Conservation (phyloP, 441 rosid genomes). For the Croton laevigatus region DNA sequence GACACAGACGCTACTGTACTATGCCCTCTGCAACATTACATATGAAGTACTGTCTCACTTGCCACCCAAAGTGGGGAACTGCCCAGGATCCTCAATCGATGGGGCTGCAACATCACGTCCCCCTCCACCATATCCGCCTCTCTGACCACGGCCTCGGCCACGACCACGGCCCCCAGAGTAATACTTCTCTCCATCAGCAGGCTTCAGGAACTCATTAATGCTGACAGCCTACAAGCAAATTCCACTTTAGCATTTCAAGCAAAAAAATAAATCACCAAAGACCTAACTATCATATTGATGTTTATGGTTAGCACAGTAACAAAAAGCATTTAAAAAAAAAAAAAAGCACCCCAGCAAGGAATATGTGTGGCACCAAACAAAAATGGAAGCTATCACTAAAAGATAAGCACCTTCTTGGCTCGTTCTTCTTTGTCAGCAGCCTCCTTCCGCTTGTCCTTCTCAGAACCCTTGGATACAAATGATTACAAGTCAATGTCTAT, state of each 20-base stretch:
- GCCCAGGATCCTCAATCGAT: constrained; percentile 63
- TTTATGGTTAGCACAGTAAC: not conserved
- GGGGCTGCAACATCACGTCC: constrained; percentile 52
- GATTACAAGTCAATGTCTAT: constrained; percentile 4
- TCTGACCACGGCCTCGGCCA: constrained; percentile 57
- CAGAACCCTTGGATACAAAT: constrained; percentile 60
- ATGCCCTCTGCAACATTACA: constrained; percentile 3
- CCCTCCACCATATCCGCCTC: constrained; percentile 59
- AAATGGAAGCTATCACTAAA: not conserved
- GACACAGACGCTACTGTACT: constrained; percentile 17
- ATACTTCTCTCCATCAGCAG: constrained; percentile 73
- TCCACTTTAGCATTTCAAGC: not conserved
- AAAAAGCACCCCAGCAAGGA: not conserved
- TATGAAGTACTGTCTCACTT: constrained; percentile 41
- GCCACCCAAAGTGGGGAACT: constrained; percentile 90
- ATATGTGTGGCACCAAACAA: not conserved
- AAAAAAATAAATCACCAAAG: not conserved
- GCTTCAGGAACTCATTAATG: constrained; percentile 90
- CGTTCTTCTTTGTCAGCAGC: constrained; percentile 82
- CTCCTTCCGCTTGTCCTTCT: constrained; percentile 82
- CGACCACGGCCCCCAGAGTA: constrained; percentile 54
- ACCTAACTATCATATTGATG: not conserved
- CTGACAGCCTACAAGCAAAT: constrained; percentile 57
- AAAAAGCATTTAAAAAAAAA: not conserved
- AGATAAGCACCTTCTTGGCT: constrained; percentile 66